Percentiles rank a stretch among this genome's conserved stretches.
Evolutionary conservation across 345 rosid species (phyloP).

Genomic region (Limnanthes douglasii): DNA sequence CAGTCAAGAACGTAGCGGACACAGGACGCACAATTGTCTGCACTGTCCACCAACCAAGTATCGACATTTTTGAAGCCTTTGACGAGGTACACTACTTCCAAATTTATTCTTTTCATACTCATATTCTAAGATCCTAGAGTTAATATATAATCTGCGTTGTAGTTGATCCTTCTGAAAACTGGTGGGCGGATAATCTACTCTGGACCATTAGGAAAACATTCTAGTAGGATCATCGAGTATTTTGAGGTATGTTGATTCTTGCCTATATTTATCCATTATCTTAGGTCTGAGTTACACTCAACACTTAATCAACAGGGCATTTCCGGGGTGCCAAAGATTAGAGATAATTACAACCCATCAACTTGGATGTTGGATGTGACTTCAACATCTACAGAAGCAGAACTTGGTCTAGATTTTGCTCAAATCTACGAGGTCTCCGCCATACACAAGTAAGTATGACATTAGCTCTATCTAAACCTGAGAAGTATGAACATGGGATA

Average conservation of each 20-base stretch:
- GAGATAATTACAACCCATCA: slow-evolving; percentile 57
- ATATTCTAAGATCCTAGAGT: not conserved
- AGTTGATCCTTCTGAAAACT: slow-evolving; percentile 57
- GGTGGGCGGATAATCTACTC: slow-evolving; percentile 59
- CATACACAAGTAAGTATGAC: slow-evolving; percentile 32
- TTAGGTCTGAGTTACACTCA: not conserved
- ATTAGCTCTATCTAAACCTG: not conserved
- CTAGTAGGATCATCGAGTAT: slow-evolving; percentile 41
- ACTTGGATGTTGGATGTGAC: slow-evolving; percentile 77
- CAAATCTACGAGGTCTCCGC: slow-evolving; percentile 29
- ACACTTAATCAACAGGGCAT: slow-evolving; percentile 20
- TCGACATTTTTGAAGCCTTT: slow-evolving; percentile 73
- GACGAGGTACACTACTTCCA: slow-evolving; percentile 37
- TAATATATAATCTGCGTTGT: not conserved
- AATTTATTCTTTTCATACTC: not conserved
- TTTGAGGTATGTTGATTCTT: slow-evolving; percentile 69
- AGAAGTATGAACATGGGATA: not conserved
- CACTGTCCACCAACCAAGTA: slow-evolving; percentile 81
- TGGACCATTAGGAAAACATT: slow-evolving; percentile 51
- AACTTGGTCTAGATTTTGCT: slow-evolving; percentile 49
- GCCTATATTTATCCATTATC: not conserved
- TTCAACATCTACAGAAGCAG: slow-evolving; percentile 39
- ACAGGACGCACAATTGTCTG: slow-evolving; percentile 79
- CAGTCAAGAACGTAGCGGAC: slow-evolving; percentile 57
- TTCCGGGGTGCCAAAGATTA: slow-evolving; percentile 42